Base-by-base conservation (phyloP, 352 stramenopile species). In the Pythium vanterpoolii region DNA sequence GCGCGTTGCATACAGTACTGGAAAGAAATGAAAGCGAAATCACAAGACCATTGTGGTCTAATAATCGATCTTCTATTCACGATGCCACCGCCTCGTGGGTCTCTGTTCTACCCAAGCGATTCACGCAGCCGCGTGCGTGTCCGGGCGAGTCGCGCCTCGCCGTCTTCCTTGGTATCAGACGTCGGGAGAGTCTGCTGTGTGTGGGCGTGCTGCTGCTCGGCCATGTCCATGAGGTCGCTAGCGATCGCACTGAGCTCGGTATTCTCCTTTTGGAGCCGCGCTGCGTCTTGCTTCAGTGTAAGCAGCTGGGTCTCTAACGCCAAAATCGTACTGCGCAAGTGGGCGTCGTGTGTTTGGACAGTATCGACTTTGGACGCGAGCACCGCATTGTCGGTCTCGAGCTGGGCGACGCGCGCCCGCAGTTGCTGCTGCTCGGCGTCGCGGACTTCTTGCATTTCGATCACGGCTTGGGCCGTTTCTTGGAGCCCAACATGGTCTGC, bases 361-460 rank as follows among this genome's bases (percentile, higher is more conserved):
- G 89, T 79, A 34, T 86, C 66, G 10, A 69, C 64, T 56, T 87
- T 89, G 63, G 73, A 83, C 36, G 68, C 57, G 0, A 90, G 70
- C 28, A 89, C 73, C 16, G 76, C 77, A 27, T 89, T 92, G n/a
- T 92, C 77, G 0, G 67, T 89, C 55, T 89, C 75, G 8, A 90
- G 56, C 57, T 75, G 59, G 8, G 60, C 38, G 36, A 87, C 48
- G 30, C 61, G 72, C 8, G 59, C 64, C 3, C 70, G 59, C 44
- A 88, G 46, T 19, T 74, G 54, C 5, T 68, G 50, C 18, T 80
- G 68, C 14, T 60, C 63, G 36, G 46, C 56, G 7, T 65, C 55
- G 4, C 62, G 60, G 53, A 60, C 68, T 39, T 77, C 57, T 26
- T 73, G 61, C 23, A 56, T 60, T 5, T 45, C 55, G 3, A 66